Conservation (phyloP, 768 basidiomycete genomes). For the Phallus indusiatus region DNA sequence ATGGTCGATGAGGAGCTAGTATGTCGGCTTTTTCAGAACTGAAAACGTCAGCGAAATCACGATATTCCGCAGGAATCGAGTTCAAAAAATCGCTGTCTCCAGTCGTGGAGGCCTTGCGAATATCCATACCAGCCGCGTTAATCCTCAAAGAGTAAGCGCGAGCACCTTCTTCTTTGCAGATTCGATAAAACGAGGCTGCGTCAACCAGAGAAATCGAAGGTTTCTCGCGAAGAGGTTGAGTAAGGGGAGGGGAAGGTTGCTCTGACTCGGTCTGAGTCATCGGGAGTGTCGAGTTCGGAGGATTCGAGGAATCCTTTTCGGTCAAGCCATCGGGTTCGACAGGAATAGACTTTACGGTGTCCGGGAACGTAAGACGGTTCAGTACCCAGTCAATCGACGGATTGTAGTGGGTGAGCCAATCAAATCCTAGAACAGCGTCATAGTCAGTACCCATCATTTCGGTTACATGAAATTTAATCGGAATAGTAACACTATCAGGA, state of each 20-base stretch:
- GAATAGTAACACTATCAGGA: not conserved
- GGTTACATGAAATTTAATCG: not conserved
- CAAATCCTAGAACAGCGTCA: conserved; percentile 10
- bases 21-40: conserved; percentile 16
- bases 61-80: conserved; percentile 22
- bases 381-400: conserved; percentile 17
- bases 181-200: too few species aligned
- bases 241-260: too few species aligned
- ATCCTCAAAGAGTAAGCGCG: too few species aligned
- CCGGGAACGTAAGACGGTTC: not conserved
- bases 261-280: too few species aligned
- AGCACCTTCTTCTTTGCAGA: too few species aligned
- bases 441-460: not conserved
- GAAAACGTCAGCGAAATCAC: conserved; percentile 22
- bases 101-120: not conserved
- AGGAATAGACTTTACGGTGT: not conserved
- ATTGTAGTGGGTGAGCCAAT: conserved; percentile 15
- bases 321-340: too few species aligned
- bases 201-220: too few species aligned
- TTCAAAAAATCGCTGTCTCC: not conserved
- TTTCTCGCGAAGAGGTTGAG: too few species aligned
- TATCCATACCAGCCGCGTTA: not conserved
- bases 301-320: too few species aligned
- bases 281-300: too few species aligned
- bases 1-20: conserved; percentile 26